These are phyloP conservation scores for Sindora glabra DNA, from an alignment of 306 rosid species.

Conservation along the genomic window DNA sequence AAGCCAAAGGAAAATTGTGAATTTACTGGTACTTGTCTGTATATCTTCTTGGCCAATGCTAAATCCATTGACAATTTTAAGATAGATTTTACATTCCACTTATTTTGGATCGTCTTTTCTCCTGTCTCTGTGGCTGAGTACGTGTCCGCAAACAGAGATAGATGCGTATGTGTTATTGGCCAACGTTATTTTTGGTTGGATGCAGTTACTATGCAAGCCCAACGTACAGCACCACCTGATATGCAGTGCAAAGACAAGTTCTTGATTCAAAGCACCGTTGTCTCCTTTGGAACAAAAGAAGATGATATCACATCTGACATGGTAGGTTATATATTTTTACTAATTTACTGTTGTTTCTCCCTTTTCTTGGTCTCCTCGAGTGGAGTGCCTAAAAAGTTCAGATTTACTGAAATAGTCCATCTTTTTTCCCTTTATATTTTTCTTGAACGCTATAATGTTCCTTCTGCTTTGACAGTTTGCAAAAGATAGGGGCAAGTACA, in stretches of 20 bases:
- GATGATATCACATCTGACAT: slow-evolving; percentile 56
- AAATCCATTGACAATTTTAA: background rate
- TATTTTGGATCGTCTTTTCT: background rate
- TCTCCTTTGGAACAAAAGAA: slow-evolving; percentile 61
- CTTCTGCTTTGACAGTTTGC: slow-evolving; percentile 45
- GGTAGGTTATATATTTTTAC: slow-evolving; percentile 33
- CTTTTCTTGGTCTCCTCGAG: background rate
- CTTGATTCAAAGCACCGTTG: slow-evolving; percentile 62
- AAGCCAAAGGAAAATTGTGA: slow-evolving; percentile 57
- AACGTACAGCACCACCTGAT: slow-evolving; percentile 59
- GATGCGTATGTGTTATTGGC: background rate
- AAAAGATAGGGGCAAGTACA: slow-evolving; percentile 51
- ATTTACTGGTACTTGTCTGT: slow-evolving; percentile 59
- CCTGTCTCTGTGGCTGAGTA: background rate
- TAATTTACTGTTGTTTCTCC: background rate
- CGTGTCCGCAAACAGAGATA: background rate
- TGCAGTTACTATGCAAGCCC: slow-evolving; percentile 97
- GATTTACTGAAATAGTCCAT: background rate
- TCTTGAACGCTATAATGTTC: slow-evolving; percentile 6
- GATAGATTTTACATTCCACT: background rate
- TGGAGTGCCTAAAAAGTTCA: background rate
- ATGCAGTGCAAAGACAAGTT: slow-evolving; percentile 89
- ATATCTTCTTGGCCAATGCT: background rate
- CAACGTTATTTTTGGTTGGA: slow-evolving; percentile 13
- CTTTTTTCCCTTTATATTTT: background rate